Conservation (phyloP, 345 rosid genomes). For the Camelina laxa region DNA sequence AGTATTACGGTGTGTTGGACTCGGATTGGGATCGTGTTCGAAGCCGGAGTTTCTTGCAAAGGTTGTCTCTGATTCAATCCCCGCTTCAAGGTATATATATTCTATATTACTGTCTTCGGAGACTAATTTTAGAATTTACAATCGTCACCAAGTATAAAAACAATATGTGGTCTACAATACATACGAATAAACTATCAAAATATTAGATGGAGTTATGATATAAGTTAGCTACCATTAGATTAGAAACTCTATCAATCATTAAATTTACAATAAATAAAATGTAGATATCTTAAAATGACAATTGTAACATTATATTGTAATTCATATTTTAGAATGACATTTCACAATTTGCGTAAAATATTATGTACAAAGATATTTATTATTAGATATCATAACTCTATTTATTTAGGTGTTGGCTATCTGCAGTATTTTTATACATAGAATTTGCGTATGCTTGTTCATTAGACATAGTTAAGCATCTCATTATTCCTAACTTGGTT, state of each 20-base stretch:
- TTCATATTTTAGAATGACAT: too few relatives aligned
- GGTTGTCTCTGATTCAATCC: conserved; percentile 59
- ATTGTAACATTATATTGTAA: not conserved
- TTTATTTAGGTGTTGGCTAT: not conserved
- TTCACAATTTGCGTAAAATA: not conserved
- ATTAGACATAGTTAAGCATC: too few relatives aligned
- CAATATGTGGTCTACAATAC: not conserved
- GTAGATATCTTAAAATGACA: not conserved
- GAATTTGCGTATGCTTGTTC: too few relatives aligned
- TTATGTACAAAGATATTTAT: not conserved
- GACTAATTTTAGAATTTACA: too few relatives aligned
- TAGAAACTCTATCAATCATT: too few relatives aligned
- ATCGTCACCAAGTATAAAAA: not conserved
- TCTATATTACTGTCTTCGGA: too few relatives aligned
- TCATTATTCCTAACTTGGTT: not conserved
- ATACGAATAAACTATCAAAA: not conserved
- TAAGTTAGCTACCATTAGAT: not conserved
- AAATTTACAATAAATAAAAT: too few relatives aligned
- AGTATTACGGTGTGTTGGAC: conserved; percentile 63
- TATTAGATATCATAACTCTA: not conserved
- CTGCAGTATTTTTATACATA: too few relatives aligned
- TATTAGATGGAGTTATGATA: too few relatives aligned
- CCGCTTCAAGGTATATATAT: conserved; percentile 58
- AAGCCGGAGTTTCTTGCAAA: conserved; percentile 53
- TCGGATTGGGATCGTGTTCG: conserved; percentile 60